Evolutionary conservation across 805 yeast genomes (phyloP).

Genomic region (Novakomyces olei): DNA sequence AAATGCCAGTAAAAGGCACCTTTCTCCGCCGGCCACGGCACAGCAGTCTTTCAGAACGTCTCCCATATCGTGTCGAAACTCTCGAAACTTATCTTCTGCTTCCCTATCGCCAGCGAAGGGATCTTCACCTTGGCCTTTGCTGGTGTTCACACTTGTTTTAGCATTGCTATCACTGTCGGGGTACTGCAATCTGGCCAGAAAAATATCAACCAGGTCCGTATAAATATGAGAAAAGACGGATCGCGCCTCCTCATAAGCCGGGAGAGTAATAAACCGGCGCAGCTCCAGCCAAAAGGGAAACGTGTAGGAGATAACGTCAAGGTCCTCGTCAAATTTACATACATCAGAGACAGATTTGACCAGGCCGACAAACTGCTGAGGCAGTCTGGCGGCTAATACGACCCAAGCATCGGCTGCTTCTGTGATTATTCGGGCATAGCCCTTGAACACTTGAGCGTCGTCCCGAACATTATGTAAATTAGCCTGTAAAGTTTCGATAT

Average conservation of each 20-base stretch:
- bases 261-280: constrained; percentile 45
- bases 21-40: constrained; percentile 58
- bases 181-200: constrained; percentile 50
- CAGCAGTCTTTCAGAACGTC: constrained; percentile 94
- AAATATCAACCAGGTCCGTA: constrained; percentile 32
- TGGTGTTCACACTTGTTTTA: constrained; percentile 11
- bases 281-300: constrained; percentile 80
- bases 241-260: constrained; percentile 33
- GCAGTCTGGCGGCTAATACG: constrained; percentile 51
- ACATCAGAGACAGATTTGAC: constrained; percentile 52
- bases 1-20: constrained; percentile 51
- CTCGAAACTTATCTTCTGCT: constrained; percentile 77
- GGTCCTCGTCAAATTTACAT: constrained; percentile 53
- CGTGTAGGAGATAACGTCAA: constrained; percentile 74
- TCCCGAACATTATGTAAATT: constrained; percentile 20
- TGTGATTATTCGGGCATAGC: constrained; percentile 54
- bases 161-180: constrained; percentile 30
- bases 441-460: constrained; percentile 45
- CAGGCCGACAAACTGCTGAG: constrained; percentile 45
- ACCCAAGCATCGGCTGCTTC: constrained; percentile 97
- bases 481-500: constrained; percentile 39
- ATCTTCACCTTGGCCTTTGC: not conserved
- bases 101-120: constrained; percentile 50
- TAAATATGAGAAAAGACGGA: constrained; percentile 32
- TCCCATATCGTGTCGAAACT: constrained; percentile 90